These are phyloP conservation scores for Collybiopsis luxurians DNA, from an alignment of 768 basidiomycete genomes.

Conservation along the genomic window DNA sequence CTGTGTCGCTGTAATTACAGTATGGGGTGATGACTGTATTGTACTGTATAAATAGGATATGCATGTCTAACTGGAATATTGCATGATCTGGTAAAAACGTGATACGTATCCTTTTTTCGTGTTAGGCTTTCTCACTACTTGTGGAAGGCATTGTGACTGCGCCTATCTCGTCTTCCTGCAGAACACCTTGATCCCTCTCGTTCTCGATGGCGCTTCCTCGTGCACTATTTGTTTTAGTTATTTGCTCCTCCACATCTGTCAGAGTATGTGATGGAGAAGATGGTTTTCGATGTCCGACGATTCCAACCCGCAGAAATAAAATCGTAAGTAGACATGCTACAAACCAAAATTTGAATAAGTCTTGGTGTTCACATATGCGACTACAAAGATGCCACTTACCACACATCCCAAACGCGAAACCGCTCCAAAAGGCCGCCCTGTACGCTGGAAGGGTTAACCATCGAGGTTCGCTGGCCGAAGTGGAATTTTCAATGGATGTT, in stretches of 20 bases:
- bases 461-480: conserved; percentile 26
- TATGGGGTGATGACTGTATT: no score
- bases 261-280: not conserved
- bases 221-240: not conserved
- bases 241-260: not conserved
- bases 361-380: not conserved
- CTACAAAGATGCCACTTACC: conserved; percentile 31
- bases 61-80: no score
- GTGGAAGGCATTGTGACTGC: no score
- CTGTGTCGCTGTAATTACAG: no score
- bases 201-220: not conserved
- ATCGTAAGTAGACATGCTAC: conserved; percentile 6
- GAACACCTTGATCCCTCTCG: not conserved
- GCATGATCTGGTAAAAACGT: no score
- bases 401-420: conserved; percentile 57
- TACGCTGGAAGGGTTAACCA: conserved; percentile 51
- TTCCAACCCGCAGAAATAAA: conserved; percentile 9
- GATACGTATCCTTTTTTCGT: no score
- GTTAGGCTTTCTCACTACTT: no score
- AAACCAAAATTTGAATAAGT: not conserved
- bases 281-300: conserved; percentile 8
- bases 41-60: no score
- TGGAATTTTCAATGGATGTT: conserved; percentile 23
- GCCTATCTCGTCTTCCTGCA: no score
- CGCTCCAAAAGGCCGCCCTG: conserved; percentile 61